Base-by-base conservation (phyloP, 192 early-diverging fungal species). In the Jimgerdemannia lactiflua region DNA sequence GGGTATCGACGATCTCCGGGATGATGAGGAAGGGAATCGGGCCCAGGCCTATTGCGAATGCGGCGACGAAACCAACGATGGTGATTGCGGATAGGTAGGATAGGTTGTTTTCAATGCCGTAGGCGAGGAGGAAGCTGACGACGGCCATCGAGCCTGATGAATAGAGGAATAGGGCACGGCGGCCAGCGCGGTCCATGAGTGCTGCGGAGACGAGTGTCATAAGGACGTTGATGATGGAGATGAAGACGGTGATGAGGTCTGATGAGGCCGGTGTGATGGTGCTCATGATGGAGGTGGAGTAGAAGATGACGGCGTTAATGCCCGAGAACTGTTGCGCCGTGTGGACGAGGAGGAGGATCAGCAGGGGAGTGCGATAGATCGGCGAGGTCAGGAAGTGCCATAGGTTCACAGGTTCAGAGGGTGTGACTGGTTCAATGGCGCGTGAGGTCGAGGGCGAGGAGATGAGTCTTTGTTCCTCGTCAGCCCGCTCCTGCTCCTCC, bases 221-320 rank as follows among this genome's bases (percentile, higher is more conserved):
- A 41, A 92, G 64, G 0, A 91, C 76, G 69, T 95, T 95, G 71
- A 95, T 83, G 8, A 91, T 86, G 43, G 90, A 91, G 64, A 97
- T 91, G 49, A 90, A 90, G 43, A 95, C 84, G 0, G 96, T 96
- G 65, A 97, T 89, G 68, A 91, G 82, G 64, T 85, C 89, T 17
- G 87, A 86, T 8, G 86, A 89, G 29, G 84, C 84, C 29, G 93
- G 92, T 10, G 92, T 81, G 4, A 90, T 85, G 9, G 75, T 67
- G 11, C 85, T 86, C 72, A 94, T 87, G 75, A 94, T 92, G 39
- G 90, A 87, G 7, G 92, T 92, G 0, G 93, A 94, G 75, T 95
- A 97, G 79, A 90, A 95, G 71, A 95, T 92, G 9, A 95, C 94
- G 9, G 92, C 93, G 79, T 96, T 97, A 78, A 95, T 95, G 39